Evolutionary conservation across 2,329 filamentous ascomycete species (phyloP).

Genomic region (Apiospora aurea): DNA sequence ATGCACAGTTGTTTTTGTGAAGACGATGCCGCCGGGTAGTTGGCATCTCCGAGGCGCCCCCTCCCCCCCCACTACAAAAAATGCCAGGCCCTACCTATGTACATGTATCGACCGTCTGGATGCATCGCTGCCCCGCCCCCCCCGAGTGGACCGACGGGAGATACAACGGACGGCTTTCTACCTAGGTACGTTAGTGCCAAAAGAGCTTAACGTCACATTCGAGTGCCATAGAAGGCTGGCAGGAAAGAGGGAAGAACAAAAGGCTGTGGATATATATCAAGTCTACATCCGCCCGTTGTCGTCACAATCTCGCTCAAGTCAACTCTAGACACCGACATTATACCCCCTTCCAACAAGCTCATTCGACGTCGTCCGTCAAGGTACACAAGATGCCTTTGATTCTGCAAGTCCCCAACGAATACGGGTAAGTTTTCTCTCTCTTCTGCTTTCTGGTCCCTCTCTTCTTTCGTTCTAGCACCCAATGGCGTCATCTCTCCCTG

Average conservation of each 20-base stretch:
- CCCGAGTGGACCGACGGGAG: background rate
- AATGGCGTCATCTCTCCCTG: slow-evolving; percentile 18
- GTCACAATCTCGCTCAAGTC: background rate
- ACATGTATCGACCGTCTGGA: background rate
- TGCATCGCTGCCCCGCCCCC: too few species aligned
- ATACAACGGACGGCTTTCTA: background rate
- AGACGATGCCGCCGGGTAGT: background rate
- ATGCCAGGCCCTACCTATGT: background rate
- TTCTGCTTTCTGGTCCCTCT: too few species aligned
- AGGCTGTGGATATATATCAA: background rate
- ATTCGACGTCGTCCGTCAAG: background rate
- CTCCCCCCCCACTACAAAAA: background rate
- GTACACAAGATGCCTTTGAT: slow-evolving; percentile 49
- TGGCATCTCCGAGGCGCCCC: background rate
- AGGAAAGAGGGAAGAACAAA: background rate
- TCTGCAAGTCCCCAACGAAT: slow-evolving; percentile 55
- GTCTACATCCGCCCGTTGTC: background rate
- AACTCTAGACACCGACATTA: background rate
- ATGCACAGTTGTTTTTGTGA: background rate
- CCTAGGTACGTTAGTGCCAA: background rate
- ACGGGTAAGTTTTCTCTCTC: slow-evolving; percentile 55
- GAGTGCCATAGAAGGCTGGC: background rate
- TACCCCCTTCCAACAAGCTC: background rate
- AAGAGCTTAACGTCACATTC: background rate
- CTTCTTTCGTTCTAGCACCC: background rate